These are phyloP conservation scores for Paulownia fortunei DNA, from an alignment of 257 asterid species.

Conservation along the genomic window DNA sequence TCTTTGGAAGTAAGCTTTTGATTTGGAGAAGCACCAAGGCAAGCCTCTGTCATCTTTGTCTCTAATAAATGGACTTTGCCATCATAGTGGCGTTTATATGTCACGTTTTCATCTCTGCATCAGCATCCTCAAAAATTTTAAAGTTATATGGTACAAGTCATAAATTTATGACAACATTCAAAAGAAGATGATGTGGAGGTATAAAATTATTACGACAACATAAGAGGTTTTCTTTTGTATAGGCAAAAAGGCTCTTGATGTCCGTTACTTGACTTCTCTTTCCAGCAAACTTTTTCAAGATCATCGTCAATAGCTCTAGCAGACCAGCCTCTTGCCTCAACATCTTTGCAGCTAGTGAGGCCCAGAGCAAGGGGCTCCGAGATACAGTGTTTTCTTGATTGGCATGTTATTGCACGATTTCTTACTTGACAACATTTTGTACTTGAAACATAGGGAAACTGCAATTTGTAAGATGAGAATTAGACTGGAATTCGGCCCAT, in stretches of 20 bases:
- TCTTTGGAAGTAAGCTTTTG: constrained; percentile 68
- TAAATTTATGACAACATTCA: not conserved
- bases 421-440: constrained; percentile 17
- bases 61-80: constrained; percentile 61
- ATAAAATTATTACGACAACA: constrained; percentile 51
- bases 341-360: constrained; percentile 70
- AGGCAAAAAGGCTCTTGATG: constrained; percentile 64
- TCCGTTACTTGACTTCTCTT: constrained; percentile 41
- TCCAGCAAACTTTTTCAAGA: constrained; percentile 82
- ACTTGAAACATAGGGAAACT: constrained; percentile 66
- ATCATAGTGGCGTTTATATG: constrained; percentile 28
- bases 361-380: constrained; percentile 44
- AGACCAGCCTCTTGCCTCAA: constrained; percentile 72
- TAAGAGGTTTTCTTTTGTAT: constrained; percentile 57
- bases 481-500: constrained; percentile 16
- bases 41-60: constrained; percentile 49
- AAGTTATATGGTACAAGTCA: not conserved
- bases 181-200: constrained; percentile 30
- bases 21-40: constrained; percentile 75
- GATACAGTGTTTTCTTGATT: constrained; percentile 13
- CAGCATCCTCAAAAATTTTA: constrained; percentile 26
- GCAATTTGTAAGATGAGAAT: constrained; percentile 37
- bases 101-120: constrained; percentile 60
- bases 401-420: not conserved
- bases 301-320: constrained; percentile 49